Base-by-base conservation (phyloP, 139 green algal species). In the Zygnema circumcarinatum region DNA sequence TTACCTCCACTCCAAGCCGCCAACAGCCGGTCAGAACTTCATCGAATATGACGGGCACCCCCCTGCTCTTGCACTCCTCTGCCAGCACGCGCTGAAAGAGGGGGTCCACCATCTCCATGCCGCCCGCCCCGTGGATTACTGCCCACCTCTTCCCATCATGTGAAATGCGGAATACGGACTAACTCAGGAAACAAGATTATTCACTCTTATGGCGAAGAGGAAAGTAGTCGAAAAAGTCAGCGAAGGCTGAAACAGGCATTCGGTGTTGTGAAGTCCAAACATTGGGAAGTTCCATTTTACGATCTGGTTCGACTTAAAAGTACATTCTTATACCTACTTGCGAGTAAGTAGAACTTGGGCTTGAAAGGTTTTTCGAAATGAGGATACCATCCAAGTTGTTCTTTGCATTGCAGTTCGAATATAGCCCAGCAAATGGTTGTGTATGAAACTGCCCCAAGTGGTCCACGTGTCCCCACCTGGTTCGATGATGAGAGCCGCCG, bases 1-100 rank as follows among this genome's bases (percentile, higher is more conserved):
- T 33, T 73, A 87, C 81, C 81, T 88, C 40, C 20, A 0, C 0
- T 20, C 97, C 97, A 35, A 98, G 83, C 0, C 97, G 92, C 92
- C 94, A 98, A 32, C 97, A 92, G 1, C 97, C 97, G 0, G 94
- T 94, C 86, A 99, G 98, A 11, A 99, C 96, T 87, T 99, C 96
- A 88, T 99, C 96, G 2, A 95, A 92, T 32, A 99, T 96, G 29
- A 99, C 90, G 0, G 96, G 96, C 32, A 99, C 96, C 42, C 88
- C 74, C 1, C 92, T 89, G 11, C 72, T 21, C 1, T 91, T 88
- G 85, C 94, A 96, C 1, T 90, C 91, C 85, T 94, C 72, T 29
- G 91, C 86, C 73, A 98, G 69, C 2, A 88, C 79, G 0, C 92
- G 72, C 92, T 99, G 97, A 90, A 96, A 99, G 16, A 94, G 85